Conservation (phyloP, 1,284 basidiomycete species). For the Xerocomus minutiporus region DNA sequence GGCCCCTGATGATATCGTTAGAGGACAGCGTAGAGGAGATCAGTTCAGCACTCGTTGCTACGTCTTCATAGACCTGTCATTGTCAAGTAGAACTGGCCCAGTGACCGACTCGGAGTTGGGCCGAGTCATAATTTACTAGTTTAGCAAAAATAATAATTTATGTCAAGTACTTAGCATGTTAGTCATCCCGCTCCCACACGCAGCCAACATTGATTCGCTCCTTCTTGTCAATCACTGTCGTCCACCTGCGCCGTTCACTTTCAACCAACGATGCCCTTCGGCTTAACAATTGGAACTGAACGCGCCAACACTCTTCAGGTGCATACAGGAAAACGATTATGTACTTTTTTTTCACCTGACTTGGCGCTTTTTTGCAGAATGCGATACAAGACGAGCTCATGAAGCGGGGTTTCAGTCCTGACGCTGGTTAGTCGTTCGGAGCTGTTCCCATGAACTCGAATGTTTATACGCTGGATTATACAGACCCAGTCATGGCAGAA, state of each 20-base stretch:
- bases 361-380: slow-evolving; percentile 43
- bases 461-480: slow-evolving; percentile 7
- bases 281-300: slow-evolving; percentile 74
- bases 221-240: slow-evolving; percentile 29
- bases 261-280: slow-evolving; percentile 56
- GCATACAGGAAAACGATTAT: slow-evolving; percentile 16
- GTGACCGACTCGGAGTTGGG: too few relatives aligned
- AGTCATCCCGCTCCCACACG: slow-evolving; percentile 21
- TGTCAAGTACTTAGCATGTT: slow-evolving; percentile 23
- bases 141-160: slow-evolving; percentile 1
- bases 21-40: not conserved
- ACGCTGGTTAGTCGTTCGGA: slow-evolving; percentile 55
- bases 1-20: not conserved
- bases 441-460: not conserved
- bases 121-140: not conserved
- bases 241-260: slow-evolving; percentile 17
- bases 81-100: too few relatives aligned
- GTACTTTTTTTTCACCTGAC: slow-evolving; percentile 9
- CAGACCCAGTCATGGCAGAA: slow-evolving; percentile 86
- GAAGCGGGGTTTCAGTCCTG: slow-evolving; percentile 68
- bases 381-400: slow-evolving; percentile 80
- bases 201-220: slow-evolving; percentile 23
- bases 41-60: not conserved
- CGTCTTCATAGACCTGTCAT: not conserved
- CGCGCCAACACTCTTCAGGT: slow-evolving; percentile 71